These are phyloP conservation scores for Tripterygium wilfordii DNA, from an alignment of 177 flowering plant species.

Conservation along the genomic window DNA sequence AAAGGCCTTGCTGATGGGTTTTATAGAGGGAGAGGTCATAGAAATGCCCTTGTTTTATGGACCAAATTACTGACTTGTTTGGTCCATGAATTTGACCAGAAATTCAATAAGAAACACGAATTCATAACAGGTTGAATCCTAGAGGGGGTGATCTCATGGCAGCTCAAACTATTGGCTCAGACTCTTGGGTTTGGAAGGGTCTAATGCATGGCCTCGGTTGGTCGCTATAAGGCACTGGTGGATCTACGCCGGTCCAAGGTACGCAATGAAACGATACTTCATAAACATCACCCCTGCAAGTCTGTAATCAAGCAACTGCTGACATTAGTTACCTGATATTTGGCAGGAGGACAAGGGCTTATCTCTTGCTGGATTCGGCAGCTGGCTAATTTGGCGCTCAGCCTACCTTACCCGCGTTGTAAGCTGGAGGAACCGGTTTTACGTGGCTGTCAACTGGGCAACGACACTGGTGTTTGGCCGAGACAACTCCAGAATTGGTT, in stretches of 20 bases:
- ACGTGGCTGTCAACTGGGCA: slow-evolving; percentile 87
- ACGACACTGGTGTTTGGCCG: slow-evolving; percentile 82
- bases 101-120: too few species aligned
- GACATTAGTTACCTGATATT: neutral
- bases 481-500: slow-evolving; percentile 61
- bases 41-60: neutral
- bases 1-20: neutral
- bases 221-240: slow-evolving; percentile 80
- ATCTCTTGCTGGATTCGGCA: slow-evolving; percentile 63
- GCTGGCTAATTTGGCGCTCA: slow-evolving; percentile 88
- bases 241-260: slow-evolving; percentile 82
- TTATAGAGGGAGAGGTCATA: neutral
- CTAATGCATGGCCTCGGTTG: slow-evolving; percentile 94
- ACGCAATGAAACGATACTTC: neutral
- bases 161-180: too few species aligned
- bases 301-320: too few species aligned
- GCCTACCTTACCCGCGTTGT: slow-evolving; percentile 83
- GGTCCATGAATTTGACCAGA: neutral
- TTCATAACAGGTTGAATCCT: too few species aligned
- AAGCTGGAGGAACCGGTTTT: slow-evolving; percentile 92
- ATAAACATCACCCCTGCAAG: neutral
- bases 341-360: slow-evolving; percentile 68
- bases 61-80: neutral
- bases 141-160: too few species aligned
- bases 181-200: too few species aligned